Evolutionary conservation across 2,329 filamentous ascomycete genomes (phyloP).

Genomic region (Neonectria magnoliae): DNA sequence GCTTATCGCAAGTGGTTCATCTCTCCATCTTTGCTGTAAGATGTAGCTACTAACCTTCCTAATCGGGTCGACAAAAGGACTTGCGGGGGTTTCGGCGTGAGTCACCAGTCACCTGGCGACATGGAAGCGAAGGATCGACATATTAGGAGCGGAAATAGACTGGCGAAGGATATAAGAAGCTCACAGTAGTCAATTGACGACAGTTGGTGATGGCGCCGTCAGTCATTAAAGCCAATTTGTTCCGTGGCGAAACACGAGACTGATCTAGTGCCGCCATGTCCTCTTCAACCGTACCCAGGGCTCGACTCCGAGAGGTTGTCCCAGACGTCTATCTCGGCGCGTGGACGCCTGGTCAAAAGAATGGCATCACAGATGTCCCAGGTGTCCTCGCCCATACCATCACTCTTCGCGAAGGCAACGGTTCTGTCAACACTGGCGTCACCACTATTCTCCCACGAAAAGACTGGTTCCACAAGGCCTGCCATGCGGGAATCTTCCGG

Average conservation of each 20-base stretch:
- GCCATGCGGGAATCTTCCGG: constrained; percentile 62
- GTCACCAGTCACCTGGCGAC: neutral
- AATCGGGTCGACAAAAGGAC: neutral
- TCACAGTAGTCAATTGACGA: neutral
- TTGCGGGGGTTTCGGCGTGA: neutral
- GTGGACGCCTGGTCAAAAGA: constrained; percentile 54
- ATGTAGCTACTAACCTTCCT: neutral
- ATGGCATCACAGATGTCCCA: constrained; percentile 57
- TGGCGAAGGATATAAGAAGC: neutral
- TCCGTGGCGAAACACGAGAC: neutral
- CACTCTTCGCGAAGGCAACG: constrained; percentile 47
- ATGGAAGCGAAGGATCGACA: neutral
- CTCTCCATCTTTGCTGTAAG: no score
- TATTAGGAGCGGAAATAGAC: neutral
- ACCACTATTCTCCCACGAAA: constrained; percentile 56
- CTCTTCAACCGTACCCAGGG: neutral
- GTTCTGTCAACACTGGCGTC: constrained; percentile 55
- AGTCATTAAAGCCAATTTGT: neutral
- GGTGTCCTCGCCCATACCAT: constrained; percentile 56
- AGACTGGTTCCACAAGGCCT: constrained; percentile 49
- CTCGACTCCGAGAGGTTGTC: constrained; percentile 50
- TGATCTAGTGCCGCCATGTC: neutral
- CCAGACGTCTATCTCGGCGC: constrained; percentile 53
- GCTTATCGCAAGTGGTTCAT: no score
- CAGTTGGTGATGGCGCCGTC: neutral